phyloP scores from a whole-genome alignment of 148 eudicot genomes.

The Vaccinium vitisidaea region DNA sequence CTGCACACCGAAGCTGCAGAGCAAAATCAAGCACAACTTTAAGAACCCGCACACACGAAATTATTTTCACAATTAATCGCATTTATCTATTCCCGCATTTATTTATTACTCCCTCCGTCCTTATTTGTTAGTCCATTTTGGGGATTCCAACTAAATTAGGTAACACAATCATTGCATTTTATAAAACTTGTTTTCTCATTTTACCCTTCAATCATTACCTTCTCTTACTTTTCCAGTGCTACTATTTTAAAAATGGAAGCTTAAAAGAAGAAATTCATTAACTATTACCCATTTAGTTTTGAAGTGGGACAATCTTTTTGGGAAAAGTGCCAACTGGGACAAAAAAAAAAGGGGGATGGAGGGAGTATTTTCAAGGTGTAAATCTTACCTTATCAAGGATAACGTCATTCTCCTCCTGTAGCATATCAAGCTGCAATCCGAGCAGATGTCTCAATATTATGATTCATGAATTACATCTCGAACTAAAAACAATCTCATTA shows the following conservation, averaged over 20 bases:
- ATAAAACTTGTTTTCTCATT: no score
- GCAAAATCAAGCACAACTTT: conserved; percentile 20
- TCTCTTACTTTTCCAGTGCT: no score
- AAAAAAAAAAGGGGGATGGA: no score
- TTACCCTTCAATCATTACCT: no score
- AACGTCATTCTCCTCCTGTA: conserved; percentile 91
- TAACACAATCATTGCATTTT: no score
- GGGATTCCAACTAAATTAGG: no score
- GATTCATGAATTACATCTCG: neutral
- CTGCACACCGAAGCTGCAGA: conserved; percentile 74
- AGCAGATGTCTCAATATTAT: conserved; percentile 15
- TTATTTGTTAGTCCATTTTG: no score
- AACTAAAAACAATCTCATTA: neutral
- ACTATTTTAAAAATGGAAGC: no score
- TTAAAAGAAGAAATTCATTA: no score
- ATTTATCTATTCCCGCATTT: neutral
- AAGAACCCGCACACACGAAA: neutral
- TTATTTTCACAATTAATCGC: neutral
- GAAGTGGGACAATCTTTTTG: no score
- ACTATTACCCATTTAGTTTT: no score
- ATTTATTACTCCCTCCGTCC: neutral
- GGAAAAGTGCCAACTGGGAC: no score
- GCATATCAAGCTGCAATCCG: conserved; percentile 88
- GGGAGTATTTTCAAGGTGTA: neutral
- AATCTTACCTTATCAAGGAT: conserved; percentile 69